These are phyloP conservation scores for Taxawa tesnikishii DNA, from an alignment of 2,329 filamentous ascomycete genomes.

Conservation along the genomic window DNA sequence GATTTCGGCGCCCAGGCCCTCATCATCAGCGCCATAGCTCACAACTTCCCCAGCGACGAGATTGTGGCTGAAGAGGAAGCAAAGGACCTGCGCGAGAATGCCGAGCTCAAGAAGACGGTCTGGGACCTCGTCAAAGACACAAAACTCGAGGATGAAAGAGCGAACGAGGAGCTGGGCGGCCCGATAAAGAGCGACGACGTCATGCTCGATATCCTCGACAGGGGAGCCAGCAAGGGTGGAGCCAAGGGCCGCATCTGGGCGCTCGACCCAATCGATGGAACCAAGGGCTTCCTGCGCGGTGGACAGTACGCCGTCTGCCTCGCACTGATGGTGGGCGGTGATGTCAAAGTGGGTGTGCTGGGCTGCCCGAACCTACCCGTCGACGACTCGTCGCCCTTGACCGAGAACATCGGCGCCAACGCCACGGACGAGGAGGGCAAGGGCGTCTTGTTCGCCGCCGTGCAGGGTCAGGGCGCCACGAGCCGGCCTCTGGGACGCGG, in stretches of 20 bases:
- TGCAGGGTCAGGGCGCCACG: slow-evolving; percentile 67
- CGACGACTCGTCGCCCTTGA: slow-evolving; percentile 61
- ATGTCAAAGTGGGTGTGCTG: slow-evolving; percentile 87
- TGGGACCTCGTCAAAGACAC: slow-evolving; percentile 72
- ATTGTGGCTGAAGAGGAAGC: slow-evolving; percentile 96
- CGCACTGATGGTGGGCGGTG: slow-evolving; percentile 79
- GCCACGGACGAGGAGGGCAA: slow-evolving; percentile 62
- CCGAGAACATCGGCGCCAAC: slow-evolving; percentile 60
- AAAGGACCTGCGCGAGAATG: slow-evolving; percentile 60
- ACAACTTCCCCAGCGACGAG: slow-evolving; percentile 81
- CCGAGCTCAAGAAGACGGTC: slow-evolving; percentile 58
- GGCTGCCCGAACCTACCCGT: slow-evolving; percentile 92
- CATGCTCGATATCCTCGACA: slow-evolving; percentile 47
- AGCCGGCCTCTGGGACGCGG: slow-evolving; percentile 57
- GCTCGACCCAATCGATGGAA: slow-evolving; percentile 94
- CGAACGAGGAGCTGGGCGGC: slow-evolving; percentile 58
- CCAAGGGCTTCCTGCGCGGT: slow-evolving; percentile 90
- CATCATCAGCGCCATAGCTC: slow-evolving; percentile 80
- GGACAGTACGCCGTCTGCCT: slow-evolving; percentile 96
- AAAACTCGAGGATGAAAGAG: slow-evolving; percentile 52
- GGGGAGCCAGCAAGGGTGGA: slow-evolving; percentile 57
- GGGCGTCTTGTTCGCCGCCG: slow-evolving; percentile 80
- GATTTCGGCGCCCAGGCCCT: slow-evolving; percentile 96
- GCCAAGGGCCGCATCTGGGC: slow-evolving; percentile 77
- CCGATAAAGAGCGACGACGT: slow-evolving; percentile 52